Evolutionary conservation across 1,284 basidiomycete genomes (phyloP).

Genomic region (Apiotrichum sp.): DNA sequence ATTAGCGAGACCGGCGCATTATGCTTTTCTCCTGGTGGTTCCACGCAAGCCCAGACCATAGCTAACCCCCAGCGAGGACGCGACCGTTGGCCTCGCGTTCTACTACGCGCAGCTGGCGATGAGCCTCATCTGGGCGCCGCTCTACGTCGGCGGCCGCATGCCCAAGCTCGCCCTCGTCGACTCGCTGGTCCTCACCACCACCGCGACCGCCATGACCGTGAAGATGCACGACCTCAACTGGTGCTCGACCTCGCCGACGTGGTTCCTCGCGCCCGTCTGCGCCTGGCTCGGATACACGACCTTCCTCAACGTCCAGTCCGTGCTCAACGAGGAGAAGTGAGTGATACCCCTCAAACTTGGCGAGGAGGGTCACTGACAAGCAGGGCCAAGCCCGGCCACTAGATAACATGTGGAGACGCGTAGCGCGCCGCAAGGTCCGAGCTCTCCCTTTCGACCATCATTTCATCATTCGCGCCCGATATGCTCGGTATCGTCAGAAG

Average conservation of each 20-base stretch:
- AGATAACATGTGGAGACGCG: too few relatives aligned
- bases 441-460: too few relatives aligned
- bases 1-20: too few relatives aligned
- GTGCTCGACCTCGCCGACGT: constrained; percentile 54
- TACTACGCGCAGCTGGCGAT: constrained; percentile 67
- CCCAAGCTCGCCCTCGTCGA: constrained; percentile 57
- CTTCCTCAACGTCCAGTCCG: constrained; percentile 60
- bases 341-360: not conserved
- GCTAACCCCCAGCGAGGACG: constrained; percentile 45
- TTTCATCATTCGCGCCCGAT: too few relatives aligned
- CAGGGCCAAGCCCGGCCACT: too few relatives aligned
- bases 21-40: too few relatives aligned
- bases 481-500: too few relatives aligned
- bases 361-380: too few relatives aligned
- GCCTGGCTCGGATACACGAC: constrained; percentile 50
- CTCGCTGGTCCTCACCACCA: constrained; percentile 57
- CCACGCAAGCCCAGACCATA: too few relatives aligned
- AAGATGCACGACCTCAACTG: constrained; percentile 52
- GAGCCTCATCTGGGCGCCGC: constrained; percentile 64
- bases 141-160: constrained; percentile 57
- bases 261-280: constrained; percentile 59
- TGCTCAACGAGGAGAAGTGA: constrained; percentile 34
- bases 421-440: too few relatives aligned
- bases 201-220: constrained; percentile 62
- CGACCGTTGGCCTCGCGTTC: constrained; percentile 55